Percentiles rank a stretch among this genome's conserved stretches.
Evolutionary conservation across 2,329 filamentous ascomycete genomes (phyloP).

Genomic region (Hortaea werneckii): DNA sequence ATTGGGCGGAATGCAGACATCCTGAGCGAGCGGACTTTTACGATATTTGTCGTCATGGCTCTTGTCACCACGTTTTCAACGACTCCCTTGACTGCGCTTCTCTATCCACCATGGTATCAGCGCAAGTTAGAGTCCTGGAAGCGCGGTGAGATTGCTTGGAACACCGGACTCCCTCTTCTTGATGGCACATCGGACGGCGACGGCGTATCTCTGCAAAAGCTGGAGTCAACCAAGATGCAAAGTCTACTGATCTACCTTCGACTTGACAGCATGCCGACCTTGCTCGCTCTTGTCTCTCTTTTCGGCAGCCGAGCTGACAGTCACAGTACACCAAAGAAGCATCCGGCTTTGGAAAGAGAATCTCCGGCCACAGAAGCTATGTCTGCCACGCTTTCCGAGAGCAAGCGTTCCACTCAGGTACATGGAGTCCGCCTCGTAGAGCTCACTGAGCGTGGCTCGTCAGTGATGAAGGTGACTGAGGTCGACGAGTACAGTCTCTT

Average conservation of each 20-base stretch:
- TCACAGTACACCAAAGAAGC: slow-evolving; percentile 23
- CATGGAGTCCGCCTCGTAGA: slow-evolving; percentile 81
- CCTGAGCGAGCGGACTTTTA: slow-evolving; percentile 71
- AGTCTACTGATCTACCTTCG: slow-evolving; percentile 72
- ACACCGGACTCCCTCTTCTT: slow-evolving; percentile 44
- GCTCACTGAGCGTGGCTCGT: slow-evolving; percentile 83
- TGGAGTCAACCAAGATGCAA: slow-evolving; percentile 44
- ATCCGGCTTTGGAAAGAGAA: slow-evolving; percentile 23
- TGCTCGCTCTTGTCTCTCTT: slow-evolving; percentile 74
- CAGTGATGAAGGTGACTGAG: slow-evolving; percentile 88
- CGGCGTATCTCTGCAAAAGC: slow-evolving; percentile 36
- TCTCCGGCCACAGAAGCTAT: not conserved
- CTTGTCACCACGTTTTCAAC: slow-evolving; percentile 76
- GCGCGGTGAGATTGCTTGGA: slow-evolving; percentile 85
- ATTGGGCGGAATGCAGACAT: slow-evolving; percentile 79
- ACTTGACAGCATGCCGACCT: slow-evolving; percentile 70
- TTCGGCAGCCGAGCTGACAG: slow-evolving; percentile 49
- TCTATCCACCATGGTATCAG: slow-evolving; percentile 73
- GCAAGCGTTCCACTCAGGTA: slow-evolving; percentile 48
- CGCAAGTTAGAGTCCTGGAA: slow-evolving; percentile 65
- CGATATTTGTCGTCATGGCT: slow-evolving; percentile 92
- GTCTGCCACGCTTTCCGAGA: slow-evolving; percentile 1
- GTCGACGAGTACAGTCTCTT: slow-evolving; percentile 54
- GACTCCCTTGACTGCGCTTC: slow-evolving; percentile 59
- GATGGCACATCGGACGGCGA: slow-evolving; percentile 23